A percentile compares a stretch with the other conserved stretches of the same genome.
These are phyloP conservation scores for Coemansia sp. DNA, from an alignment of 192 early-diverging fungal genomes.

Conservation along the genomic window DNA sequence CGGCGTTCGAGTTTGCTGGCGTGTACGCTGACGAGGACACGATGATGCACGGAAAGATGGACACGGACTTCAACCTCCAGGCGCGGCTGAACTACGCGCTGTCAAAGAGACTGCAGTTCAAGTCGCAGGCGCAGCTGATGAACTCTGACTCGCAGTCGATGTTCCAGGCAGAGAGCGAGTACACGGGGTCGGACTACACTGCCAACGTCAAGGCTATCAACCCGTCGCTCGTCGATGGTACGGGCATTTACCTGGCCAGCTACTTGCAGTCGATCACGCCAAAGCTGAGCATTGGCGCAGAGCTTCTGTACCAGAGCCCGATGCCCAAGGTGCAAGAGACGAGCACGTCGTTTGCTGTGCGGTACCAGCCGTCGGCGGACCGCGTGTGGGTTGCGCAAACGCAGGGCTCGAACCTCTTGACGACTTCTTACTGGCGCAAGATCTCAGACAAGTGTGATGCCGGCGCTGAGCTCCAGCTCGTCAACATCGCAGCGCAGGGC, in stretches of 20 bases:
- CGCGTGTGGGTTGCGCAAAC: slow-evolving; percentile 71
- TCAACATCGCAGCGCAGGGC: slow-evolving; percentile 62
- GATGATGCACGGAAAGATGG: slow-evolving; percentile 92
- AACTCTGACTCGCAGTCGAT: slow-evolving; percentile 80
- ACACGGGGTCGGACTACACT: slow-evolving; percentile 87
- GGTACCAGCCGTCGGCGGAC: slow-evolving; percentile 68
- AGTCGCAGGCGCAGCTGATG: slow-evolving; percentile 69
- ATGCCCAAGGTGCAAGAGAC: slow-evolving; percentile 82
- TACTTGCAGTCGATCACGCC: slow-evolving; percentile 91
- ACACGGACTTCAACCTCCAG: slow-evolving; percentile 87
- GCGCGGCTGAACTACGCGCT: slow-evolving; percentile 84
- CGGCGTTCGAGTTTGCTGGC: slow-evolving; percentile 91
- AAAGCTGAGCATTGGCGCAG: slow-evolving; percentile 82
- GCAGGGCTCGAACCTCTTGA: slow-evolving; percentile 68
- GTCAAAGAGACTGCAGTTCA: slow-evolving; percentile 67
- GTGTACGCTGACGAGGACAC: slow-evolving; percentile 81
- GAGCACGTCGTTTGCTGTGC: slow-evolving; percentile 69
- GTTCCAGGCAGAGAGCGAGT: slow-evolving; percentile 92
- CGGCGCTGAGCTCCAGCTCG: slow-evolving; percentile 85
- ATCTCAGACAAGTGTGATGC: slow-evolving; percentile 95
- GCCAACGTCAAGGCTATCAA: slow-evolving; percentile 94
- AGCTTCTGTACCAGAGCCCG: slow-evolving; percentile 84
- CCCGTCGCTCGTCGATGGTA: slow-evolving; percentile 87
- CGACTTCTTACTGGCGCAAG: slow-evolving; percentile 87
- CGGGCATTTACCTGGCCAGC: slow-evolving; percentile 86